These are phyloP conservation scores for Madurella mycetomatis DNA, from an alignment of 2,329 filamentous ascomycete genomes.

Conservation along the genomic window DNA sequence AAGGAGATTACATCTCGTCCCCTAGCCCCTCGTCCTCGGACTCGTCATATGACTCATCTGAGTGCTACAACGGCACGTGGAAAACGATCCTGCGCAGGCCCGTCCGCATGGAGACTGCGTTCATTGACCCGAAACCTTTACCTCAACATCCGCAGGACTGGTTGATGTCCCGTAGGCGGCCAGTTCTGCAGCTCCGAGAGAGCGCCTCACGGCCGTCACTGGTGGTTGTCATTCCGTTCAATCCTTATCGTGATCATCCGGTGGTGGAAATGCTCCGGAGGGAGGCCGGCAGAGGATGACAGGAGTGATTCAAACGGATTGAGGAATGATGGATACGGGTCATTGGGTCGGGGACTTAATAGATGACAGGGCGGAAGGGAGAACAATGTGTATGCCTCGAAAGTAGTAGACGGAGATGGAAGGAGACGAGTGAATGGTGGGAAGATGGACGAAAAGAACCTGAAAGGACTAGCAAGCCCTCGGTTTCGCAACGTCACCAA, in stretches of 20 bases:
- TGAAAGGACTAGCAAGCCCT: no score
- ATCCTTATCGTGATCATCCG: neutral
- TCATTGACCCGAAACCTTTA: neutral
- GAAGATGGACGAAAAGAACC: no score
- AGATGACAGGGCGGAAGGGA: no score
- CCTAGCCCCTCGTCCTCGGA: neutral
- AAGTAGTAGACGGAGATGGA: no score
- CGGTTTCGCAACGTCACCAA: no score
- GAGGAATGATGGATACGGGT: no score
- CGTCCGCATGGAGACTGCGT: neutral
- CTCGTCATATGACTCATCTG: neutral
- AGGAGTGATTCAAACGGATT: no score
- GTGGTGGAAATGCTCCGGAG: neutral
- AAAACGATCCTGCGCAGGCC: neutral
- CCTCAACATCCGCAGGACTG: neutral
- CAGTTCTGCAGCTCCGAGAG: neutral
- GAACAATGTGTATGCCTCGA: no score
- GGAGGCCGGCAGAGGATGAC: neutral
- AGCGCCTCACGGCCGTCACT: neutral
- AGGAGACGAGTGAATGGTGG: no score
- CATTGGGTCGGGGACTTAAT: no score
- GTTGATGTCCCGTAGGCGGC: neutral
- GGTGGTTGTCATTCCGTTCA: neutral
- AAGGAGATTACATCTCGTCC: no score
- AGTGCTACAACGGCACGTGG: neutral